Evolutionary conservation across 2,329 filamentous ascomycete species (phyloP).

Genomic region (Tolypocladium ovalisporum): DNA sequence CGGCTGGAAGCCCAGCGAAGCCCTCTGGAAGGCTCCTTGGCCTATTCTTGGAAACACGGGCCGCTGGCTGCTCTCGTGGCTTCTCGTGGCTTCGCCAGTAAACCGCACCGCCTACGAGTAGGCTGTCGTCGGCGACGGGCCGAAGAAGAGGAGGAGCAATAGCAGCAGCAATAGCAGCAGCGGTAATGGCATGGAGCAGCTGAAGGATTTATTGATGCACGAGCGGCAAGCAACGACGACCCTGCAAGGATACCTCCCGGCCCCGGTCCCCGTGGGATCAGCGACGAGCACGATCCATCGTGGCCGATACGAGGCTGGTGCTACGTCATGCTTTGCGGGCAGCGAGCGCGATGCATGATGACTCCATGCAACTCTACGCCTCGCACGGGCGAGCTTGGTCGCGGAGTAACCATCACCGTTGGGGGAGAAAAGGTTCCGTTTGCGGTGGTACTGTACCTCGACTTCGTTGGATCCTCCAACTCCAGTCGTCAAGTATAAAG

Average conservation of each 20-base stretch:
- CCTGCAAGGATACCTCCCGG: neutral
- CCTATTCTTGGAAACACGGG: neutral
- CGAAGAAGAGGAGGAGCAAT: neutral
- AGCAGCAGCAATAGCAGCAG: too few relatives aligned
- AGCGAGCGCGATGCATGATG: neutral
- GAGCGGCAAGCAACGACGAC: neutral
- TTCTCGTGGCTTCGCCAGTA: too few relatives aligned
- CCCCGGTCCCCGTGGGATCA: neutral
- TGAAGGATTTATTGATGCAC: neutral
- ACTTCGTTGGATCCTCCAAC: neutral
- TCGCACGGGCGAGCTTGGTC: neutral
- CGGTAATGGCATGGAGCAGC: too few relatives aligned
- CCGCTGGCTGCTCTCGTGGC: neutral
- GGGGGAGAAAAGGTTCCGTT: neutral
- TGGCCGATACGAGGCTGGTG: constrained; percentile 7
- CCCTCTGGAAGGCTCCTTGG: neutral
- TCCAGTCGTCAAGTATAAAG: too few relatives aligned
- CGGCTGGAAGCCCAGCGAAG: neutral
- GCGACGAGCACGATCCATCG: too few relatives aligned
- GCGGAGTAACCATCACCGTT: neutral
- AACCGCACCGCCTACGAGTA: too few relatives aligned
- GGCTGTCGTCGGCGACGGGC: neutral
- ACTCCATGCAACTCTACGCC: neutral
- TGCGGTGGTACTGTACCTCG: neutral
- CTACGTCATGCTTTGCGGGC: constrained; percentile 8